Percentiles rank a stretch among this genome's conserved stretches.
Conservation (phyloP, 495 filamentous ascomycete species). For the Rhypophila decipiens region DNA sequence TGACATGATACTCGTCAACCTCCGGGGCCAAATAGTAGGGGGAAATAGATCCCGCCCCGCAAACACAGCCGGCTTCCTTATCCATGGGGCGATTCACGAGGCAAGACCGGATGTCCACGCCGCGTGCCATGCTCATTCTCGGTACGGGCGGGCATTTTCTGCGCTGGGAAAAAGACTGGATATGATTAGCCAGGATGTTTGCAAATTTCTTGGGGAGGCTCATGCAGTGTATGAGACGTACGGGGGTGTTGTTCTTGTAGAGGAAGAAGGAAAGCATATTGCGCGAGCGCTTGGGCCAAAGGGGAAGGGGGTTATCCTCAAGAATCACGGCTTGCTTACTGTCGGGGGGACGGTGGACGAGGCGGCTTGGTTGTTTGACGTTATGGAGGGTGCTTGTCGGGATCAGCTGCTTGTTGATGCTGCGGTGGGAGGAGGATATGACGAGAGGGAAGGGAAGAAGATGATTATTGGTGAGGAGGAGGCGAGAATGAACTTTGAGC, state of each 20-base stretch:
- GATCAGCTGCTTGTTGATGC: constrained; percentile 47
- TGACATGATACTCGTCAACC: constrained; percentile 51
- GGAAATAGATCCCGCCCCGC: constrained; percentile 28
- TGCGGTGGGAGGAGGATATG: constrained; percentile 14
- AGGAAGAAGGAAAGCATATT: constrained; percentile 46
- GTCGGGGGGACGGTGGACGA: constrained; percentile 50
- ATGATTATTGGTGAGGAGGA: not conserved
- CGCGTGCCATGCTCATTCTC: constrained; percentile 50
- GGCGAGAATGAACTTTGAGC: no score
- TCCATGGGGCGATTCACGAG: constrained; percentile 55
- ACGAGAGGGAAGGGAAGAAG: no score
- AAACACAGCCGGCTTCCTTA: constrained; percentile 66
- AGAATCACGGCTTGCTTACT: constrained; percentile 52
- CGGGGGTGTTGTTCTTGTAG: constrained; percentile 50
- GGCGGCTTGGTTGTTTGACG: constrained; percentile 46
- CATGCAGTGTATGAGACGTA: constrained; percentile 49
- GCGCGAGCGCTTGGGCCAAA: constrained; percentile 38
- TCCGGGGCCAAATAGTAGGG: constrained; percentile 40
- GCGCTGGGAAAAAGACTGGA: constrained; percentile 49
- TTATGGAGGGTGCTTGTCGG: constrained; percentile 45
- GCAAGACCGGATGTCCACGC: constrained; percentile 46
- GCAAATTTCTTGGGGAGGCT: constrained; percentile 44
- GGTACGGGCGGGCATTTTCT: constrained; percentile 47
- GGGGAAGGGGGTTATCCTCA: constrained; percentile 43
- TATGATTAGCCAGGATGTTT: constrained; percentile 54